These are phyloP conservation scores for Xylaria sp. DNA, from an alignment of 2,329 filamentous ascomycete species.

Conservation along the genomic window DNA sequence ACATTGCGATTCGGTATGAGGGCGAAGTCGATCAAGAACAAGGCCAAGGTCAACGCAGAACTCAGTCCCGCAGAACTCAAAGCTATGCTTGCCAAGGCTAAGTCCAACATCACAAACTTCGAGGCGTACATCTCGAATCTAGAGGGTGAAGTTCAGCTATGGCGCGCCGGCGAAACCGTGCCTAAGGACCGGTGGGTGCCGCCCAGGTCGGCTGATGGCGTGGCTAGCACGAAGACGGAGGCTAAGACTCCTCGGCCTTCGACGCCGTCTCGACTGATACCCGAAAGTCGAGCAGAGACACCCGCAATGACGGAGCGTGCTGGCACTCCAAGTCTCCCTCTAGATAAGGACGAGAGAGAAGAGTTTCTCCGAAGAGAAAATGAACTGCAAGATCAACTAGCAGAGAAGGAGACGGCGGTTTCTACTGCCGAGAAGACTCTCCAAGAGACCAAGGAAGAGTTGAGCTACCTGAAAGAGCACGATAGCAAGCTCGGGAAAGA, in stretches of 20 bases:
- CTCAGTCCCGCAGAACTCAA: constrained; percentile 96
- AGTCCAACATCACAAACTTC: constrained; percentile 85
- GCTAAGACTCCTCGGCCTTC: constrained; percentile 53
- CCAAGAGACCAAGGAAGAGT: constrained; percentile 82
- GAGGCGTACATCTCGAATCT: constrained; percentile 82
- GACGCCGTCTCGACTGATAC: constrained; percentile 53
- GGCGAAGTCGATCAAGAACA: constrained; percentile 99
- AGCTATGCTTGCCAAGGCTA: constrained; percentile 86
- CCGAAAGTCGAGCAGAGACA: constrained; percentile 65
- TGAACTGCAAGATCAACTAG: constrained; percentile 93
- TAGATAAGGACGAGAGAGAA: constrained; percentile 96
- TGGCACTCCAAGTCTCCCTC: constrained; percentile 80
- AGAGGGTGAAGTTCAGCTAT: constrained; percentile 82
- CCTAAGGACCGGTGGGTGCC: constrained; percentile 87
- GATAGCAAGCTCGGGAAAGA: constrained; percentile 82
- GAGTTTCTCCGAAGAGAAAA: constrained; percentile 95
- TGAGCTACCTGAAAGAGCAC: constrained; percentile 82
- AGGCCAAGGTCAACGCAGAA: constrained; percentile 99
- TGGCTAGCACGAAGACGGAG: constrained; percentile 47
- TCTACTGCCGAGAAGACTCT: constrained; percentile 78
- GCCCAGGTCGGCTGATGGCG: constrained; percentile 59
- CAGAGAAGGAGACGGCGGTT: constrained; percentile 86
- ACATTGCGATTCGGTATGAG: constrained; percentile 93
- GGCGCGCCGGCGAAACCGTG: constrained; percentile 86
- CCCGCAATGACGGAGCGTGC: constrained; percentile 75